Conservation (phyloP, 2,329 filamentous ascomycete species). For the Aquanectria penicillioides region DNA sequence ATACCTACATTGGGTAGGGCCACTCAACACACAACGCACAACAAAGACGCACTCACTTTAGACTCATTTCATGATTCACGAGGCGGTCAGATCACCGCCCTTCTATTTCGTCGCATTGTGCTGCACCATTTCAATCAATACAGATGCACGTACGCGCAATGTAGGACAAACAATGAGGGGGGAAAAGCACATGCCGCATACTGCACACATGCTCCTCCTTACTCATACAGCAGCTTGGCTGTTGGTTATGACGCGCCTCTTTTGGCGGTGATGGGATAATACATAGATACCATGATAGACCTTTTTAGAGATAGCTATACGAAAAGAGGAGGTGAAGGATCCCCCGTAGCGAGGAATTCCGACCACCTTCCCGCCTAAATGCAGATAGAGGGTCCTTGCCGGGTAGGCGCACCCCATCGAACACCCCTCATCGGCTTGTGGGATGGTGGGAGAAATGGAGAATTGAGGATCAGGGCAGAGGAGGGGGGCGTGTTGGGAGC, state of each 20-base stretch:
- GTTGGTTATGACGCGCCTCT: neutral
- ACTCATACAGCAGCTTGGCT: slow-evolving; percentile 5
- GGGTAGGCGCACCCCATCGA: too few relatives aligned
- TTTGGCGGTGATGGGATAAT: neutral
- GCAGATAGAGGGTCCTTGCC: too few relatives aligned
- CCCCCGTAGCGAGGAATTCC: slow-evolving; percentile 5
- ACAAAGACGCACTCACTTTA: neutral
- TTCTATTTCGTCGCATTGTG: neutral
- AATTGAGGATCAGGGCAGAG: too few relatives aligned
- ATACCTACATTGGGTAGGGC: neutral
- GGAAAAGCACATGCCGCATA: neutral
- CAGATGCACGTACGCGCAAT: too few relatives aligned
- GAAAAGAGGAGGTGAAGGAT: neutral
- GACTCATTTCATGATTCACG: neutral
- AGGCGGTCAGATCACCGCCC: slow-evolving; percentile 24
- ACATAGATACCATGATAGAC: too few relatives aligned
- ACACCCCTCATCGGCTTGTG: too few relatives aligned
- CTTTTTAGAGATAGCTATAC: too few relatives aligned
- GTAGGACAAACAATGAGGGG: neutral
- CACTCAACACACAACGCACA: slow-evolving; percentile 1
- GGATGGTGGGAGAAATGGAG: too few relatives aligned
- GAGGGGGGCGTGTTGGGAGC: neutral
- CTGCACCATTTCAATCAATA: neutral
- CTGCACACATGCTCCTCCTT: neutral
- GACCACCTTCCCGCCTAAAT: neutral